A percentile compares a stretch with the other conserved stretches of the same genome.
Conservation (phyloP, 2,329 filamentous ascomycete species). For the Penicillium sp. region DNA sequence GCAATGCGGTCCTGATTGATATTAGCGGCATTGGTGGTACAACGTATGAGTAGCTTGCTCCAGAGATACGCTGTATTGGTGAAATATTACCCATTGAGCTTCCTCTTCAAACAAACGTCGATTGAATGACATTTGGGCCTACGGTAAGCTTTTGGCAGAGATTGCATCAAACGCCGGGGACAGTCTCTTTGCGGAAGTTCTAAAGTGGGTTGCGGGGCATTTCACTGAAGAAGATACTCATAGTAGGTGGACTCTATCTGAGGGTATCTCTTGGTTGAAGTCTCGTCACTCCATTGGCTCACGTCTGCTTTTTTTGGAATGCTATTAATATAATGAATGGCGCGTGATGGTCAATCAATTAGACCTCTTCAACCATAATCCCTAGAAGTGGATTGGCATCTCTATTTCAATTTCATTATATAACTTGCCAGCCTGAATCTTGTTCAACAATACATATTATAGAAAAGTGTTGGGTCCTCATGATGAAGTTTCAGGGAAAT, state of each 20-base stretch:
- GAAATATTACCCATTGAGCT: constrained; percentile 19
- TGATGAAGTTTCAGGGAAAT: too few species aligned
- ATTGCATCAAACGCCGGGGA: constrained; percentile 14
- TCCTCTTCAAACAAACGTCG: constrained; percentile 19
- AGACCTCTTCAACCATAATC: too few species aligned
- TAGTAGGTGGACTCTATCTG: constrained; percentile 10
- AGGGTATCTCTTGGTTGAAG: constrained; percentile 8
- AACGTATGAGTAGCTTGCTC: constrained; percentile 19
- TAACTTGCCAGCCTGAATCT: too few species aligned
- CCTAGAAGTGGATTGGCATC: too few species aligned
- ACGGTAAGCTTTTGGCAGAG: constrained; percentile 22
- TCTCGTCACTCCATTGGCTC: not conserved
- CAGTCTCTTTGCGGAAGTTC: constrained; percentile 2
- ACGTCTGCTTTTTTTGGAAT: too few species aligned
- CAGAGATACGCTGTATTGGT: constrained; percentile 25
- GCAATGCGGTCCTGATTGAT: constrained; percentile 23
- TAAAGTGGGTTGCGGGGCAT: constrained; percentile 13
- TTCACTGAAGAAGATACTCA: constrained; percentile 13
- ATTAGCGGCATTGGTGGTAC: constrained; percentile 24
- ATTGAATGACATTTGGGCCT: constrained; percentile 24
- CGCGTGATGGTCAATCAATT: too few species aligned
- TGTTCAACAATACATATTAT: too few species aligned
- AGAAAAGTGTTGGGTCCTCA: too few species aligned
- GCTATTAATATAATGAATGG: too few species aligned
- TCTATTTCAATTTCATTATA: too few species aligned